A percentile compares a stretch with the other conserved stretches of the same genome.
These are phyloP conservation scores for Paspalum notatum DNA, from an alignment of 176 grass and related monocot genomes.

Conservation along the genomic window DNA sequence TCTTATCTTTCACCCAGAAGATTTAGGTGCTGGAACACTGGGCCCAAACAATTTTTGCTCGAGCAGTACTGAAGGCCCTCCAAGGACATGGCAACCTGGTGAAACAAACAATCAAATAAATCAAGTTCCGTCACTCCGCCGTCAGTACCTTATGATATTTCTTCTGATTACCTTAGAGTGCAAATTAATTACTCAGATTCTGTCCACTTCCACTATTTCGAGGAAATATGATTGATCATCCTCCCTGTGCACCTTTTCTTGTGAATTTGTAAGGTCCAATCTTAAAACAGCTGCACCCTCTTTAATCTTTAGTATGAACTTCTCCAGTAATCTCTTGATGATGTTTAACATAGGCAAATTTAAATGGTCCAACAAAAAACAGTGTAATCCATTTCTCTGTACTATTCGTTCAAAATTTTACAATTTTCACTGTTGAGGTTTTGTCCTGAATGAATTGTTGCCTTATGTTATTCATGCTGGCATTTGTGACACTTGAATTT, in stretches of 20 bases:
- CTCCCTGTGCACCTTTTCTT: slow-evolving; percentile 24
- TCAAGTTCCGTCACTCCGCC: slow-evolving; percentile 64
- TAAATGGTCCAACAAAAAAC: slow-evolving; percentile 19
- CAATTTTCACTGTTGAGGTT: not conserved
- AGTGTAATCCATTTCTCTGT: not conserved
- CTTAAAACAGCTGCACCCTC: not conserved
- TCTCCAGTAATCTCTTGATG: not conserved
- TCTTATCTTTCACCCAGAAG: slow-evolving; percentile 56
- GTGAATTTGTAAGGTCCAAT: slow-evolving; percentile 21
- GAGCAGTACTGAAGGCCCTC: slow-evolving; percentile 63
- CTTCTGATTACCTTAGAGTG: slow-evolving; percentile 1
- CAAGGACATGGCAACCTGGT: slow-evolving; percentile 51
- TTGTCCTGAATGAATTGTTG: slow-evolving; percentile 21
- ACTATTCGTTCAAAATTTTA: slow-evolving; percentile 27
- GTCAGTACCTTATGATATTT: slow-evolving; percentile 65
- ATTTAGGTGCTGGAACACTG: slow-evolving; percentile 50
- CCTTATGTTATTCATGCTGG: not conserved
- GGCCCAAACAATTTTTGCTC: slow-evolving; percentile 73
- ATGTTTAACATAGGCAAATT: not conserved
- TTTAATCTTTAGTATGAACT: slow-evolving; percentile 6
- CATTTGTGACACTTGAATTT: slow-evolving; percentile 26
- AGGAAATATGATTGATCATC: slow-evolving; percentile 25
- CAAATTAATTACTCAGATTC: slow-evolving; percentile 16
- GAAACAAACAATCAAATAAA: slow-evolving; percentile 70
- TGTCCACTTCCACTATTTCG: slow-evolving; percentile 13